Conservation (phyloP, 345 rosid genomes). For the Ricinus communis region DNA sequence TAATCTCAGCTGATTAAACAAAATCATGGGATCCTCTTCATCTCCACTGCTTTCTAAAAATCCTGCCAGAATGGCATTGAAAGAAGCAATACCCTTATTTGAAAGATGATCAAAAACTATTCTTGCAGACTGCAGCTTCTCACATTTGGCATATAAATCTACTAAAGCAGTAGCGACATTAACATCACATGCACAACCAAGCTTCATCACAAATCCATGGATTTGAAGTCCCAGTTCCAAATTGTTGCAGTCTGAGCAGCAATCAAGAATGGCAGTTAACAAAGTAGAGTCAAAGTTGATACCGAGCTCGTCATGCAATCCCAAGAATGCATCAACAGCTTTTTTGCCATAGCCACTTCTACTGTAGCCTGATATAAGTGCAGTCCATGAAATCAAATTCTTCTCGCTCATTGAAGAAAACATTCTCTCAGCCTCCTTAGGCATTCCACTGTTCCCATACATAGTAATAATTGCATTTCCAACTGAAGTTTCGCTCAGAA, state of each 20-base stretch:
- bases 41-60: constrained; percentile 21
- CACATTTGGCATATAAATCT: constrained; percentile 12
- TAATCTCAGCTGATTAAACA: constrained; percentile 27
- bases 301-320: not conserved
- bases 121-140: constrained; percentile 22
- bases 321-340: constrained; percentile 9
- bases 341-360: not conserved
- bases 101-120: constrained; percentile 21
- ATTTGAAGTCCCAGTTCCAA: constrained; percentile 14
- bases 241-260: not conserved
- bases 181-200: not conserved
- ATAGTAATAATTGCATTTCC: constrained; percentile 38
- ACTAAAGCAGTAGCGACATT: constrained; percentile 3
- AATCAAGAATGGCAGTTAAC: constrained; percentile 9
- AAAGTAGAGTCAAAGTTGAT: constrained; percentile 9
- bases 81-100: constrained; percentile 14
- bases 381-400: constrained; percentile 12
- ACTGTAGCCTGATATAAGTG: constrained; percentile 12
- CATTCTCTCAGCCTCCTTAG: constrained; percentile 4
- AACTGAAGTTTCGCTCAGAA: constrained; percentile 26
- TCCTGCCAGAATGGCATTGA: constrained; percentile 35
- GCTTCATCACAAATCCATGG: constrained; percentile 14
- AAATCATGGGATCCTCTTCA: constrained; percentile 27
- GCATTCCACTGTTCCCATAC: constrained; percentile 27
- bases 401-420: constrained; percentile 7